Base-by-base conservation (phyloP, 108 stramenopile species). In the Fragilaria radians region DNA sequence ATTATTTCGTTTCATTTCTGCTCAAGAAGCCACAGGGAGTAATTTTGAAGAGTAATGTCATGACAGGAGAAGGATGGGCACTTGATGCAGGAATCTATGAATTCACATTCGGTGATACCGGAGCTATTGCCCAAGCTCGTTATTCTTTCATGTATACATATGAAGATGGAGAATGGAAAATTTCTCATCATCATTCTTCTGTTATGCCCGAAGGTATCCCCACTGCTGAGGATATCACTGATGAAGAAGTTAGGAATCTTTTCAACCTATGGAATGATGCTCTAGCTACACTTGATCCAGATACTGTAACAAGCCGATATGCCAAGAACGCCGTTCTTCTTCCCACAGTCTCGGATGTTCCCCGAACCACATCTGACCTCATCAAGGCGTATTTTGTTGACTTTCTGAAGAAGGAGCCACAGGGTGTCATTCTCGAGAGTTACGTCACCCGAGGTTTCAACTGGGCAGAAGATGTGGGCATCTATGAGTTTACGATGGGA, bases 211-310 rank as follows among this genome's bases (percentile, higher is more conserved):
- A n/a, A n/a, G n/a, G 65, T 33, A 66, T 71, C 50, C 62, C 42
- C 7, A 58, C 49, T 32, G 69, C 63, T 46, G 52, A 64, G 42
- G 42, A 50, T 27, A 61, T 68, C 29, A 70, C 74, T 9, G 67
- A 72, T 23, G 59, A 70, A 19, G 60, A 52, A 42, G 74, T 72
- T 27, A 71, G 79, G 1, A 51, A 28, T 19, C 34, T 80, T 33
- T 80, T 80, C 47, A 7, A 71, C 4, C 62, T 73, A 14, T 80
- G 79, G 79, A 80, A 80, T 54, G 65, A 76, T 30, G 75, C 79
- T 0, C 36, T 80, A 14, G 81, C 77, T 4, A 82, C 81, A 11
- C 63, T 61, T 14, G 81, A 82, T 34, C 69, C 77, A 11, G 45
- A 62, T 21, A 70, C 62, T 46, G 81, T 82, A 17, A 77, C 81